phyloP scores from a whole-genome alignment of 768 basidiomycete species.

The Tylopilus intermedius region DNA sequence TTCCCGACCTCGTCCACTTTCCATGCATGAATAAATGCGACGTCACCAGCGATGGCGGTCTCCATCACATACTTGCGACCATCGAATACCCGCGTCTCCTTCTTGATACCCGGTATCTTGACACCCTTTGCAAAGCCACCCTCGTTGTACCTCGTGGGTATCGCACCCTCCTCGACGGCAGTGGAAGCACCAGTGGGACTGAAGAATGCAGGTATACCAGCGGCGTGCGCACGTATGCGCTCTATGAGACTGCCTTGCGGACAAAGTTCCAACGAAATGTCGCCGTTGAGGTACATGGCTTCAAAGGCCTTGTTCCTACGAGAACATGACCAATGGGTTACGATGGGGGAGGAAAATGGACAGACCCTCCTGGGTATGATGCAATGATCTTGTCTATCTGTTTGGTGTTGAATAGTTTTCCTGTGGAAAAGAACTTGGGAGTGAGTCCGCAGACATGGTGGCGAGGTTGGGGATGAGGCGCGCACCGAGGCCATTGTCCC shows the following conservation, averaged over 20 bases:
- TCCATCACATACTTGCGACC: conserved; percentile 83
- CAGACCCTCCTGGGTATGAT: conserved; percentile 83
- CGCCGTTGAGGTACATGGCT: conserved; percentile 69
- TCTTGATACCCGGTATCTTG: conserved; percentile 64
- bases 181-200: conserved; percentile 88
- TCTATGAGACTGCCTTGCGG: conserved; percentile 91
- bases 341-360: conserved; percentile 3
- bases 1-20: conserved; percentile 91
- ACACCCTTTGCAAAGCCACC: conserved; percentile 71
- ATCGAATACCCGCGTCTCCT: conserved; percentile 71
- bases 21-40: conserved; percentile 86
- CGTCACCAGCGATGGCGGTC: conserved; percentile 70
- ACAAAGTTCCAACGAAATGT: conserved; percentile 81
- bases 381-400: conserved; percentile 82
- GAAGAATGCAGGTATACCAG: conserved; percentile 91
- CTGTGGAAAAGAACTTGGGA: conserved; percentile 32
- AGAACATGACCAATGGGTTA: neutral
- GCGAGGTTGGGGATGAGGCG: neutral
- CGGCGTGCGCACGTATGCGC: conserved; percentile 82
- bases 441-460: neutral
- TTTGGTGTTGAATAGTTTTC: conserved; percentile 65
- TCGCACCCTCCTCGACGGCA: conserved; percentile 72
- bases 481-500: conserved; percentile 65
- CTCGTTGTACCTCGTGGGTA: conserved; percentile 73
- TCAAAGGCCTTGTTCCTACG: conserved; percentile 84